Evolutionary conservation across 441 rosid genomes (phyloP).

Genomic region (Breynia disticha): DNA sequence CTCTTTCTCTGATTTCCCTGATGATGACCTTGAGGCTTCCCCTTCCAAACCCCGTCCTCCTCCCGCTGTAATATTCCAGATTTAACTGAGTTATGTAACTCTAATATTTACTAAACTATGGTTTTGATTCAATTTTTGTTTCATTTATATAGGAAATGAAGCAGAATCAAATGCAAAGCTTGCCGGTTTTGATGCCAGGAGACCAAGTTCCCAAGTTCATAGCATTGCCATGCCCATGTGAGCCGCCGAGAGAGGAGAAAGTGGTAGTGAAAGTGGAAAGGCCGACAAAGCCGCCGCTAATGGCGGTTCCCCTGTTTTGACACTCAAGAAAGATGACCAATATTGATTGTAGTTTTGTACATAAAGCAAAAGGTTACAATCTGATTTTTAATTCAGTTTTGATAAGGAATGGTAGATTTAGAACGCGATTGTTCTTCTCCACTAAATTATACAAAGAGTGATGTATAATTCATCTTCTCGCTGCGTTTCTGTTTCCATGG

Average conservation of each 20-base stretch:
- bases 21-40: constrained; percentile 40
- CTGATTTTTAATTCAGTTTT: no score
- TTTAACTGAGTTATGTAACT: no score
- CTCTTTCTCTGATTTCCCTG: constrained; percentile 29
- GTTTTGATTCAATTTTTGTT: neutral
- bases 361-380: no score
- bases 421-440: no score
- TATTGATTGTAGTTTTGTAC: no score
- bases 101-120: neutral
- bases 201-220: constrained; percentile 67
- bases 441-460: no score
- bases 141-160: constrained; percentile 34
- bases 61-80: neutral
- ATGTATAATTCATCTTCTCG: no score
- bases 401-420: no score
- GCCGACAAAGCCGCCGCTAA: constrained; percentile 43
- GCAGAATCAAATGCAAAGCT: constrained; percentile 36
- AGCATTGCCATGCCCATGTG: constrained; percentile 80
- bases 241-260: constrained; percentile 42
- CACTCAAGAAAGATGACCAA: no score
- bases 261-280: constrained; percentile 25
- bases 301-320: constrained; percentile 62
- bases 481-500: no score
- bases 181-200: constrained; percentile 89
- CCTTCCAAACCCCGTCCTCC: constrained; percentile 34